Base-by-base conservation (phyloP, 73 alveolate genomes). In the Paramecium primaurelia region DNA sequence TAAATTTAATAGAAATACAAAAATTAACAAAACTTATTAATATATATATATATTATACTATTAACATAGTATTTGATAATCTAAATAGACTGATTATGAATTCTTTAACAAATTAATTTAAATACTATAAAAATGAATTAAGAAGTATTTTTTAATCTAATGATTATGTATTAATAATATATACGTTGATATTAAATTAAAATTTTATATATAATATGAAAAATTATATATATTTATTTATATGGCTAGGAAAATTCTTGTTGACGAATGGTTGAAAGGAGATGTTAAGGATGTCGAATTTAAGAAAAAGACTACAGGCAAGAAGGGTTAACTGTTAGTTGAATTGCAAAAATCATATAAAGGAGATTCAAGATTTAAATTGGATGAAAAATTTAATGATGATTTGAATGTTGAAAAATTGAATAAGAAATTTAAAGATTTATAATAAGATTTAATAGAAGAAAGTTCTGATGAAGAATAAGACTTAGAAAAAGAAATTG, bases 311-410 rank as follows among this genome's bases (percentile, higher is more conserved):
- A 5, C 25, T 18, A 80, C 73, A 45, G 91, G 91, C 28, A 89
- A 89, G 75, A 89, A 69, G 36, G 94, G 94, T 26, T 44, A 89
- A 40, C 40, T 89, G 54, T 64, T 89, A 71, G 86, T 89, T 83
- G 94, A 89, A 89, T 49, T 89, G 64, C 64, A 89, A 71, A 89
- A 89, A 47, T 89, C 94, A 11, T 89, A 45, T 38, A 89, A 89
- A 40, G 94, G 94, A 69, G 94, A 89, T 89, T 59, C 44, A 26
- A 77, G 94, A 71, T 89, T 89, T 73, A 89, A 51, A 89, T 45
- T 89, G 44, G 92, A 71, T 68, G 47, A 28, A 3, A 77, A 83
- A 44, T 89, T 89, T 73, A 60, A 73, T 60, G 94, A 89, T 47
- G 93, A 86, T 54, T 37, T 89, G 3, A 73, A 89, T 71, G 94